Base-by-base conservation (phyloP, 2,329 filamentous ascomycete genomes). In the Xylaria sp. region DNA sequence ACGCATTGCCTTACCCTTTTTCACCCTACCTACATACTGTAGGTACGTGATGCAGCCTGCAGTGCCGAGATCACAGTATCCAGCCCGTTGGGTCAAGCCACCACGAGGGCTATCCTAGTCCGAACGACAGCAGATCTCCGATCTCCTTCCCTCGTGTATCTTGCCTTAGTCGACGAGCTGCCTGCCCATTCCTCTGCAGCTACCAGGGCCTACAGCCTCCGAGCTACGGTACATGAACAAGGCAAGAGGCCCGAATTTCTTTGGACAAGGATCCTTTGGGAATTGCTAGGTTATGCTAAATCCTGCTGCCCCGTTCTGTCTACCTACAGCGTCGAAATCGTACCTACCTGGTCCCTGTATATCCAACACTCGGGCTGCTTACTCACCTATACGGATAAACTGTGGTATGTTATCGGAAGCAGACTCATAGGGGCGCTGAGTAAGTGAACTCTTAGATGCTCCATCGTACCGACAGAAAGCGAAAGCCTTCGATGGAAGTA, bases 41-140 rank as follows among this genome's bases (percentile, higher is more conserved):
- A 51, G 21, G 48, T 57, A n/a, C 58, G 21, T 57, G n/a, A 53
- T 57, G 56, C 64, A 57, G 53, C 32, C 32, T 24, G 45, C 45
- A 39, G 21, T 57, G 12, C 64, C 51, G 51, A 58, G 54, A 53
- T 66, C 42, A 21, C 14, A 48, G 6, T 17, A 32, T 47, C 64
- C 58, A 39, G 45, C 2, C 8, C 17, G 17, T 9, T 34, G 64
- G 58, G 39, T 39, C 53, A 42, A 17, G n/a, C 42, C 21, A 32
- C 21, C 34, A 27, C 21, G 27, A 45, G 14, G 51, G 24, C 17
- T 50, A 59, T n/a, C 42, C 56, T 54, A n/a, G 36, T 55, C 63
- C 7, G 2, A 17, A 17, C 14, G 2, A 17, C 14, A 14, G 4
- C 39, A 42, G 11, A 42, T 42, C 39, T 42, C 39, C 39, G 39